phyloP scores from a whole-genome alignment of 257 asterid genomes.

The Lantana camara region DNA sequence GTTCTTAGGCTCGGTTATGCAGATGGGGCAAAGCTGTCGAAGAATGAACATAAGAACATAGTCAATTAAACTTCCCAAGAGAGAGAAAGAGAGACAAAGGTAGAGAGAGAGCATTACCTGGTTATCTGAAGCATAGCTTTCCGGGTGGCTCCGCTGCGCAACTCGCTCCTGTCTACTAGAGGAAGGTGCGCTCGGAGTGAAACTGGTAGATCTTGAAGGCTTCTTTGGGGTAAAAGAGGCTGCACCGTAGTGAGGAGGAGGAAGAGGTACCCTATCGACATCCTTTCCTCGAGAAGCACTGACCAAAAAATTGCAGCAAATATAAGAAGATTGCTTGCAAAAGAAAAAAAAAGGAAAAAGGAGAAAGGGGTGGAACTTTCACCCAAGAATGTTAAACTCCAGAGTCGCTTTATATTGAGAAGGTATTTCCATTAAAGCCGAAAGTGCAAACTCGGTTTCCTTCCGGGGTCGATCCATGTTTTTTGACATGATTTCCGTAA shows the following conservation, averaged over 20 bases:
- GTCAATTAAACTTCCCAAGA: conserved; percentile 1
- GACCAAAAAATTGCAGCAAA: conserved; percentile 32
- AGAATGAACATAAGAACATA: background rate
- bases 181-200: conserved; percentile 72
- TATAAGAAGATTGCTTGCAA: conserved; percentile 6
- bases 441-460: conserved; percentile 94
- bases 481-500: conserved; percentile 86
- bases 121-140: conserved; percentile 59
- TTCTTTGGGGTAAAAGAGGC: conserved; percentile 58
- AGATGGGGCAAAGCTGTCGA: conserved; percentile 86
- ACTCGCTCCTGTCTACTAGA: conserved; percentile 38
- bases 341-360: background rate
- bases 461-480: conserved; percentile 63
- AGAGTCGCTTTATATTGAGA: conserved; percentile 91
- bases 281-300: conserved; percentile 73
- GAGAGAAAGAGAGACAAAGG: too few relatives aligned
- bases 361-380: background rate
- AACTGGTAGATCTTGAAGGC: conserved; percentile 53
- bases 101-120: conserved; percentile 43
- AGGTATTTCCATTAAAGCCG: conserved; percentile 97
- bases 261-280: conserved; percentile 74
- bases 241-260: conserved; percentile 78
- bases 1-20: conserved; percentile 70
- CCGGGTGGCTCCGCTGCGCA: conserved; percentile 41
- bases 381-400: conserved; percentile 92